Percentiles rank a stretch among this genome's conserved stretches.
Evolutionary conservation across 1,139 yeast species (phyloP).

Genomic region (Candida sp.): DNA sequence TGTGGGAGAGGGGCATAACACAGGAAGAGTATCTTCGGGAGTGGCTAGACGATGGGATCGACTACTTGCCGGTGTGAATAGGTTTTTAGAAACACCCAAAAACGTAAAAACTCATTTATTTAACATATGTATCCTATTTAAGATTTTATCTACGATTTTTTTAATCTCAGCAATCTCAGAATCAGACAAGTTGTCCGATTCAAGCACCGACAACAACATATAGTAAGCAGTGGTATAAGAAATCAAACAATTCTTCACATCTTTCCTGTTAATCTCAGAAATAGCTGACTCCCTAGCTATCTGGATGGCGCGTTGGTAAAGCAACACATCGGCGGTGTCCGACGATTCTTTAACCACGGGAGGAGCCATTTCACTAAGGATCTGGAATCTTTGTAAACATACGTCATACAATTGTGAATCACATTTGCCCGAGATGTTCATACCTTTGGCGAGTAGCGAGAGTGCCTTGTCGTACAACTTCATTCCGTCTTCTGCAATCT

Average conservation of each 20-base stretch:
- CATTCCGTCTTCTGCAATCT: conserved; percentile 85
- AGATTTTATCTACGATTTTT: neutral
- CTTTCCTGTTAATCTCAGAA: conserved; percentile 79
- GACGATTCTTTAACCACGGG: neutral
- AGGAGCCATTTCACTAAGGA: neutral
- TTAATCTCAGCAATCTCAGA: neutral
- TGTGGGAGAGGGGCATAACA: conserved; percentile 42
- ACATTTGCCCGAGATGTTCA: conserved; percentile 82
- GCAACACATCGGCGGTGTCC: conserved; percentile 69
- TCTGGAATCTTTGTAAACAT: neutral
- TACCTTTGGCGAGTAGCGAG: conserved; percentile 81
- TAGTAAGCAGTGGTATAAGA: conserved; percentile 92
- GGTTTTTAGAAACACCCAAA: no score
- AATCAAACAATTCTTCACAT: conserved; percentile 79
- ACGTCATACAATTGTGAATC: conserved; percentile 1
- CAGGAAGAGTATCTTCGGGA: conserved; percentile 46
- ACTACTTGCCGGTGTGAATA: conserved; percentile 15
- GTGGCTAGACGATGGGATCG: conserved; percentile 21
- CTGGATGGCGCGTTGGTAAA: conserved; percentile 92
- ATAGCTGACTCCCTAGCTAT: conserved; percentile 92
- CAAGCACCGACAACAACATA: conserved; percentile 58
- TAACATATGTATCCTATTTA: conserved; percentile 4
- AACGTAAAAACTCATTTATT: neutral
- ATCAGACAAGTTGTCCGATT: neutral
- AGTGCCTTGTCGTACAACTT: conserved; percentile 83